Conservation (phyloP, 345 rosid genomes). For the Gossypium herbaceum region DNA sequence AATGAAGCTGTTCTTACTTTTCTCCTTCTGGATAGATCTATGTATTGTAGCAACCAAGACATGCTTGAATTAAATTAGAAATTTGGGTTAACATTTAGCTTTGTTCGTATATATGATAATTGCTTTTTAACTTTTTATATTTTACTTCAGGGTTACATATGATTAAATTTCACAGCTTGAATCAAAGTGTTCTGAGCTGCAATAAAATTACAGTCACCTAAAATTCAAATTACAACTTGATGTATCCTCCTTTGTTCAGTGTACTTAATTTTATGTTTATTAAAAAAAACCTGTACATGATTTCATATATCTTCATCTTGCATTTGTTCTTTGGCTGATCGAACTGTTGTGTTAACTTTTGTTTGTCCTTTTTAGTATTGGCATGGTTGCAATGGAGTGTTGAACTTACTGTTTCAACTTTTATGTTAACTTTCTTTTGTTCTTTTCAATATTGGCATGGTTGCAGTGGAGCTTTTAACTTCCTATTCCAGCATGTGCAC, state of each 20-base stretch:
- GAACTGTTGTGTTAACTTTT: not conserved
- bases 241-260: not conserved
- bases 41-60: not conserved
- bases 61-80: slow-evolving; percentile 6
- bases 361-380: not conserved
- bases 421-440: not conserved
- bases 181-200: not conserved
- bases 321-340: not conserved
- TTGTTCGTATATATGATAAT: not conserved
- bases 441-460: not conserved
- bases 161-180: not conserved
- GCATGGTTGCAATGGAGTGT: not conserved
- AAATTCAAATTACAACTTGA: not conserved
- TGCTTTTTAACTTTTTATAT: not conserved
- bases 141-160: not conserved
- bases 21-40: not conserved
- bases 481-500: not conserved
- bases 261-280: not conserved
- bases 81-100: not conserved
- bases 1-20: not conserved
- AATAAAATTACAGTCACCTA: not conserved
- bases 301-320: not conserved
- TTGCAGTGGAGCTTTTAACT: not conserved
- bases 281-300: not conserved
- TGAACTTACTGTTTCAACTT: not conserved